phyloP scores from a whole-genome alignment of 2,329 filamentous ascomycete species.

The Xylariaceae sp. region DNA sequence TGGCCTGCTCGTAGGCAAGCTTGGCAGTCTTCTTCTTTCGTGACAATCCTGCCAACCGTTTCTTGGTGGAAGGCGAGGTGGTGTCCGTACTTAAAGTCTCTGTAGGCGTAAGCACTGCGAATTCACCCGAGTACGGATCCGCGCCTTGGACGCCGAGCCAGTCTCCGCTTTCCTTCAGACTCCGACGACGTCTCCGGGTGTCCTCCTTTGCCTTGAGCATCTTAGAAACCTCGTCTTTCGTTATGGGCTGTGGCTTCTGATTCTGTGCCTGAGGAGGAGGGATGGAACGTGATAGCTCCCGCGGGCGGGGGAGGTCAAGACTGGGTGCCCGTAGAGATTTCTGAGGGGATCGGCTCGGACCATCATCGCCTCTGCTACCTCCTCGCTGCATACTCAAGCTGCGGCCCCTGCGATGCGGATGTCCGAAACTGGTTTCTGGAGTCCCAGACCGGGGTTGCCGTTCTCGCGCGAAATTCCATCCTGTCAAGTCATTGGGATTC shows the following conservation, averaged over 20 bases:
- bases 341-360: constrained; percentile 12
- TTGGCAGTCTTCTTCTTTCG: constrained; percentile 45
- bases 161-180: constrained; percentile 61
- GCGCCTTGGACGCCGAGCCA: constrained; percentile 65
- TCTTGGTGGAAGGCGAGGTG: constrained; percentile 40
- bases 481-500: constrained; percentile 37
- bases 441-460: not conserved
- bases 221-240: constrained; percentile 29
- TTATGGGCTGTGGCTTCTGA: constrained; percentile 22
- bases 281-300: not conserved
- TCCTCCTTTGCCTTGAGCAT: constrained; percentile 40
- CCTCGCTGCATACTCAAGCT: constrained; percentile 29
- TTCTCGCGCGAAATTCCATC: constrained; percentile 40
- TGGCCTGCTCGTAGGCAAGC: constrained; percentile 46
- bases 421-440: not conserved
- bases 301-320: not conserved
- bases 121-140: constrained; percentile 62
- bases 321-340: not conserved
- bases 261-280: not conserved
- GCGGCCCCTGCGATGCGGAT: constrained; percentile 18
- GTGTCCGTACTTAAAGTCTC: constrained; percentile 53
- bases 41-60: constrained; percentile 43
- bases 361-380: constrained; percentile 26
- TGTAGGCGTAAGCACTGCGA: constrained; percentile 57
- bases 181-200: constrained; percentile 50